A percentile compares a stretch with the other conserved stretches of the same genome.
These are phyloP conservation scores for Dissophora globulifera DNA, from an alignment of 192 early-diverging fungal genomes.

Conservation along the genomic window DNA sequence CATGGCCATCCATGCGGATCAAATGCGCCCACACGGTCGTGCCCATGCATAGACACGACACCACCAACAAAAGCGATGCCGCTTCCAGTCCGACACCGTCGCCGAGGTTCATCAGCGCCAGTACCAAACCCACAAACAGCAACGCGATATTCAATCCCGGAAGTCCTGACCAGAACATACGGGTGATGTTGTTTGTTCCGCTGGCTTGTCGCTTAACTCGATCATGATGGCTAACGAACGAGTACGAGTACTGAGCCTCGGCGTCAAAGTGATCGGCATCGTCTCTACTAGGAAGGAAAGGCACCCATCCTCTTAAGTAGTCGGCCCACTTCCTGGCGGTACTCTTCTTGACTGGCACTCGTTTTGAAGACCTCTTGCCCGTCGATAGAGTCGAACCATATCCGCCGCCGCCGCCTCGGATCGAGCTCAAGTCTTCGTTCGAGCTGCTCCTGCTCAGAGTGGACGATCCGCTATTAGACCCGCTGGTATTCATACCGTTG, in stretches of 20 bases:
- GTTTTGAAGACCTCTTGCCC: constrained; percentile 9
- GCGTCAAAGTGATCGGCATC: not conserved
- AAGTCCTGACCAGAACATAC: constrained; percentile 27
- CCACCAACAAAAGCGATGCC: constrained; percentile 34
- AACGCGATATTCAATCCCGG: constrained; percentile 20
- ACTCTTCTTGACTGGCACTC: constrained; percentile 35
- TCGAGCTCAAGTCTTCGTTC: not conserved
- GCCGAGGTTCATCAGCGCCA: constrained; percentile 51
- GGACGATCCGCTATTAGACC: too few species aligned
- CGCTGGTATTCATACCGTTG: constrained; percentile 19
- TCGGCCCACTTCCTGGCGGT: constrained; percentile 11
- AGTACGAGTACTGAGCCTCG: constrained; percentile 15
- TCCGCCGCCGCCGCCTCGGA: constrained; percentile 2
- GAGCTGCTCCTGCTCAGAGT: constrained; percentile 14
- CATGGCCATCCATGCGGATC: constrained; percentile 39
- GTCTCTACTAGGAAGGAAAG: not conserved
- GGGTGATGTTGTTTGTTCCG: too few species aligned
- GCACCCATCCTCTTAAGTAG: constrained; percentile 7
- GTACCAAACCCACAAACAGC: constrained; percentile 40
- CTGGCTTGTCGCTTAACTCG: not conserved
- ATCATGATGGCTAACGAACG: not conserved
- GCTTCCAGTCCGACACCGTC: constrained; percentile 44
- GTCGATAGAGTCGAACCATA: constrained; percentile 24
- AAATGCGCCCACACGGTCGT: constrained; percentile 48
- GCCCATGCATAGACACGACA: constrained; percentile 47